phyloP scores from a whole-genome alignment of 192 early-diverging fungal genomes.

The Dissophora ornata region DNA sequence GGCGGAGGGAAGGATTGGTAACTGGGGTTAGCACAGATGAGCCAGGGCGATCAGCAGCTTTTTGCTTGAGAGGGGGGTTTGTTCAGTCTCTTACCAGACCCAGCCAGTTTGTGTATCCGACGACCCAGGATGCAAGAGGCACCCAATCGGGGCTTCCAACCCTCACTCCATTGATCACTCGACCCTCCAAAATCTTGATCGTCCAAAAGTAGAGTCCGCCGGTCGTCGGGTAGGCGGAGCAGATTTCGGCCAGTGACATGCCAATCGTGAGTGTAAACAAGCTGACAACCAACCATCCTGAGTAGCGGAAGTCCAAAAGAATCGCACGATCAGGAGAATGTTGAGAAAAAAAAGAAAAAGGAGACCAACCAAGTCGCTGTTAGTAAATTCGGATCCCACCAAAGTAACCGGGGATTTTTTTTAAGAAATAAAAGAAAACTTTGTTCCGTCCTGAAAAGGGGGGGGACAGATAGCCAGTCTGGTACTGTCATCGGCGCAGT shows the following conservation, averaged over 20 bases:
- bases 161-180: conserved; percentile 41
- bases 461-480: no score
- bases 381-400: not conserved
- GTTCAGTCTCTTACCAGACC: conserved; percentile 59
- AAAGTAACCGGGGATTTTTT: no score
- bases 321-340: no score
- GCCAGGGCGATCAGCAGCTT: no score
- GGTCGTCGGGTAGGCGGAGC: conserved; percentile 62
- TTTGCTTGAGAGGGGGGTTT: no score
- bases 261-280: conserved; percentile 59
- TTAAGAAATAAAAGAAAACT: not conserved
- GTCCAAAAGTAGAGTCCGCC: conserved; percentile 68
- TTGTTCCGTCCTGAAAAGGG: no score
- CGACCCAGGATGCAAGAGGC: conserved; percentile 64
- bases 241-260: conserved; percentile 65
- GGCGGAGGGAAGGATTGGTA: no score
- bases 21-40: no score
- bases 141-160: conserved; percentile 60
- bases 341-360: not conserved
- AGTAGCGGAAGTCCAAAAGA: not conserved
- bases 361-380: not conserved
- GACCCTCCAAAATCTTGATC: conserved; percentile 46
- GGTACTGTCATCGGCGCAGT: no score
- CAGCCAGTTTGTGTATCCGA: conserved; percentile 65
- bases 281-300: conserved; percentile 64